These are phyloP conservation scores for Plasmodium sp. DNA, from an alignment of 169 alveolate species.

Conservation along the genomic window DNA sequence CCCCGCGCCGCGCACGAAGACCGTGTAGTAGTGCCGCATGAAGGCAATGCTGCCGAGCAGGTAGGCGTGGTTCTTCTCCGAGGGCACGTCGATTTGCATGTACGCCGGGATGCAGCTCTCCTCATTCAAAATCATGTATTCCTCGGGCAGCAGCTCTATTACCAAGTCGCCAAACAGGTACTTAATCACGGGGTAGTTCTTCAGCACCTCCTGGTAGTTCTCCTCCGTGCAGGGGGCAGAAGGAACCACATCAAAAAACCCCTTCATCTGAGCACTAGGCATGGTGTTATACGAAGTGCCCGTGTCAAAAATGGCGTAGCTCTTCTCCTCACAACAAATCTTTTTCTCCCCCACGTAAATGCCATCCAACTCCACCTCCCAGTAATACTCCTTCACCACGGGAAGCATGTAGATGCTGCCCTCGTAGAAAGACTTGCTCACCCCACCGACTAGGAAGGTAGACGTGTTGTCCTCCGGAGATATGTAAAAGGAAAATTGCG, in stretches of 20 bases:
- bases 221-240: constrained; percentile 44
- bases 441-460: constrained; percentile 82
- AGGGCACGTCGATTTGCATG: constrained; percentile 92
- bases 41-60: constrained; percentile 89
- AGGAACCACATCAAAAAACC: constrained; percentile 73
- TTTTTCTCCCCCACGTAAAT: constrained; percentile 87
- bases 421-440: constrained; percentile 84
- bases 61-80: constrained; percentile 90
- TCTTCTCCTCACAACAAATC: constrained; percentile 87
- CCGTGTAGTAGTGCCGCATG: constrained; percentile 89
- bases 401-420: constrained; percentile 89
- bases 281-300: constrained; percentile 91
- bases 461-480: constrained; percentile 76
- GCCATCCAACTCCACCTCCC: constrained; percentile 90
- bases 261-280: constrained; percentile 82
- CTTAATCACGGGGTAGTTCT: constrained; percentile 78
- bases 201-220: constrained; percentile 49
- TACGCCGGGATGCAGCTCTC: constrained; percentile 88
- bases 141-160: constrained; percentile 75
- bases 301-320: constrained; percentile 89
- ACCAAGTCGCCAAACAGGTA: constrained; percentile 79
- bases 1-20: constrained; percentile 77
- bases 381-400: constrained; percentile 89
- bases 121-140: constrained; percentile 76
- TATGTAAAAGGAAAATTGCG: constrained; percentile 89